phyloP scores from a whole-genome alignment of 805 yeast species.

The Candida anglica region DNA sequence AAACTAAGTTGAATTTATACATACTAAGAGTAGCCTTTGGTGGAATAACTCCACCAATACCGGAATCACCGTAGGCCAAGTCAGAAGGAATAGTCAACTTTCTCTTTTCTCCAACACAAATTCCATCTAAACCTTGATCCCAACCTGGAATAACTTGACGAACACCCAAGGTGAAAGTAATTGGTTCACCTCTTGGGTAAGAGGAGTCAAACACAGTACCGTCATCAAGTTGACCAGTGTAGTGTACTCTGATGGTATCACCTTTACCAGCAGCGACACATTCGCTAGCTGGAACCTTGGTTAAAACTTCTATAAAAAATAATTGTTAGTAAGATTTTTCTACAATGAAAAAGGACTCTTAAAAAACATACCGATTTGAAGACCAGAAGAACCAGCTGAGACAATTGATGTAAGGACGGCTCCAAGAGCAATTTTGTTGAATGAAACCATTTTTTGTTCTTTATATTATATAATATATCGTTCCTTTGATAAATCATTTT shows the following conservation, averaged over 20 bases:
- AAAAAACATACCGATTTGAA: constrained; percentile 1
- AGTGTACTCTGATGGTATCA: constrained; percentile 72
- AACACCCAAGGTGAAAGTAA: constrained; percentile 66
- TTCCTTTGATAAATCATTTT: too few relatives aligned
- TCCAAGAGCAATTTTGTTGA: neutral
- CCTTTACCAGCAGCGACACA: constrained; percentile 66
- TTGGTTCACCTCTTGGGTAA: constrained; percentile 57
- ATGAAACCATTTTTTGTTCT: neutral
- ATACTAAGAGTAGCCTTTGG: constrained; percentile 62
- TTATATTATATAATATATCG: too few relatives aligned
- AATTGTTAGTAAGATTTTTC: constrained; percentile 3
- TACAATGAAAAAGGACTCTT: neutral
- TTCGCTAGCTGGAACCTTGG: constrained; percentile 44
- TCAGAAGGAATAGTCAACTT: constrained; percentile 74
- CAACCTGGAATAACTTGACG: constrained; percentile 86
- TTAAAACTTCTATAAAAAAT: constrained; percentile 16
- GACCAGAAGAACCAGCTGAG: constrained; percentile 1
- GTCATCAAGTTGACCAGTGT: constrained; percentile 64
- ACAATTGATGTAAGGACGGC: neutral
- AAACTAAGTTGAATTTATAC: constrained; percentile 8
- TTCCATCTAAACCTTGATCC: constrained; percentile 74
- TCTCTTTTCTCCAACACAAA: constrained; percentile 89
- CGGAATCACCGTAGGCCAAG: constrained; percentile 73
- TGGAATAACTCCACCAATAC: constrained; percentile 77
- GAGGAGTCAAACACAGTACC: constrained; percentile 79